Base-by-base conservation (phyloP, 1,139 yeast species). In the Candida neerlandica region DNA sequence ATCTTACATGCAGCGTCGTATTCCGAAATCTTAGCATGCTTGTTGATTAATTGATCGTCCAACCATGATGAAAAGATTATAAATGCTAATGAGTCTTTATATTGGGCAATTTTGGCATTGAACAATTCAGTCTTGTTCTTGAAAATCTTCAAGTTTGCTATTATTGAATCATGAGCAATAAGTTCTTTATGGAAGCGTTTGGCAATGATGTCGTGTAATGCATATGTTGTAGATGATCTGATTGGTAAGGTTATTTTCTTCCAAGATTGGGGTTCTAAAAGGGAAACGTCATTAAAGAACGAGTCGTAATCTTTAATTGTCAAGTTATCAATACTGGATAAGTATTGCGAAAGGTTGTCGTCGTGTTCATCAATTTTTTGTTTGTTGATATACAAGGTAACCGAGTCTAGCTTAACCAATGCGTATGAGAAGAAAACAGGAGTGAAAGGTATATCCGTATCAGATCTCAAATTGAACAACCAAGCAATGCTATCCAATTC, bases 401-500 rank as follows among this genome's bases (percentile, higher is more conserved):
- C 67, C 1, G 55, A 42, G 6, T 67, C 59, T 11, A 55, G 44
- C 1, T 75, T 64, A 12, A 81, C 61, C 1, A 80, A 64, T 1
- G 71, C 62, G 56, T 80, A 81, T 5, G 78, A 62, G 57, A 77
- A 81, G 54, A 81, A 81, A 0, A 78, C 79, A 0, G 85, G 84
- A 48, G 74, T 69, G 56, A 67, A 81, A 1, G 77, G 77, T 35
- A 76, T 68, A 49, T 77, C 79, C 15, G 66, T 58, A 48, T 75
- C 80, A 16, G 76, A 64, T 45, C 85, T 66, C 45, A 80, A 61
- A 53, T 81, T 81, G 47, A 81, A 70, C 40, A 81, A 60, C 85
- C 85, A 81, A 1, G 84, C 84, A 47, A 80, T 66, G 46, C 80
- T 83, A 59, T 81, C 85, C 29, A 81, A 62, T 16, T 78, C 76